phyloP scores from a whole-genome alignment of 1,284 basidiomycete genomes.

The Schizopora paradoxa region DNA sequence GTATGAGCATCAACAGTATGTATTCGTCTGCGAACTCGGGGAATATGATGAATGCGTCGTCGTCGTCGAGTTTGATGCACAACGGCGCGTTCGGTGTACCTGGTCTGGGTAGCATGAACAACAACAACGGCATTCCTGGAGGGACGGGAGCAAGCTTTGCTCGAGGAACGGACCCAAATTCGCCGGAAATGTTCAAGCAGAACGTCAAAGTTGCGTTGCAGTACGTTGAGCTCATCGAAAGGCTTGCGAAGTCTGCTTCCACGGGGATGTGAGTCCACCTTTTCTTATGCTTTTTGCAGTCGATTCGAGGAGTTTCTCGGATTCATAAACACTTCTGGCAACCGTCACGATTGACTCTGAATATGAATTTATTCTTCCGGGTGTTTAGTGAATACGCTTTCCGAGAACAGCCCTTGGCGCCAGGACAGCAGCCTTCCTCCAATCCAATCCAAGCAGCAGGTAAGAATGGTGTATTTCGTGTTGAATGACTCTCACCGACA shows the following conservation, averaged over 20 bases:
- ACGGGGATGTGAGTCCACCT: slow-evolving; percentile 12
- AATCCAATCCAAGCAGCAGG: slow-evolving; percentile 10
- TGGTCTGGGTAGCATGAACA: no score
- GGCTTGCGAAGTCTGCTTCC: slow-evolving; percentile 8
- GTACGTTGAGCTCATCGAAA: slow-evolving; percentile 7
- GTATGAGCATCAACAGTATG: no score
- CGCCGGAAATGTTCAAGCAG: slow-evolving; percentile 13
- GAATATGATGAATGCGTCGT: no score
- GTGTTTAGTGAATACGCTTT: slow-evolving; percentile 13
- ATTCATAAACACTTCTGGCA: no score
- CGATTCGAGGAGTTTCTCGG: neutral
- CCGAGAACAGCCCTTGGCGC: no score
- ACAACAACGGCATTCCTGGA: no score
- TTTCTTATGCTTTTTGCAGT: neutral
- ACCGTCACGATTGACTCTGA: neutral
- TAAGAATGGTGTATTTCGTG: neutral
- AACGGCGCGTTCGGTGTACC: no score
- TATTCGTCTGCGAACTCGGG: no score
- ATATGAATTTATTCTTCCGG: neutral
- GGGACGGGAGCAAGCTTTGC: no score
- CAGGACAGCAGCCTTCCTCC: slow-evolving; percentile 6
- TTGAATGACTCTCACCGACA: neutral
- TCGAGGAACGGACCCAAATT: slow-evolving; percentile 14
- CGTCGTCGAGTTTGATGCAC: no score
- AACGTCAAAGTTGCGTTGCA: slow-evolving; percentile 14